Base-by-base conservation (phyloP, 306 rosid species). In the Cicer bijugum region DNA sequence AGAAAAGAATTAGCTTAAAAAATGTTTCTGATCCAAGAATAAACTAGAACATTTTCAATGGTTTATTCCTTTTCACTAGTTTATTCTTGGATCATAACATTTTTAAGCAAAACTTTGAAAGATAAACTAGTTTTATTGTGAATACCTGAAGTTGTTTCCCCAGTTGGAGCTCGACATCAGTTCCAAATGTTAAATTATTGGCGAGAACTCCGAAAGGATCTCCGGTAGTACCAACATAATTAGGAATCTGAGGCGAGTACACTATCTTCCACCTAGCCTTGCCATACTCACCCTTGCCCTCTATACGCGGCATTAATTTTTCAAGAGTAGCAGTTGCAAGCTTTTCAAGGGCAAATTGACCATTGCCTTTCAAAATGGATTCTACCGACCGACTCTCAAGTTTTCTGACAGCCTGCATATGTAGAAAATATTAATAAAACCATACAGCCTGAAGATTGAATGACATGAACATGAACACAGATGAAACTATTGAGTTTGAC, bases 271-370 rank as follows among this genome's bases (percentile, higher is more conserved):
- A 94, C 83, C 87, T 83, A 57, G 99, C 96, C 84, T 85, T 89
- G 50, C 96, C 95, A 83, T 89, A 87, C 84, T 91, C 95, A 43
- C 98, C 95, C 82, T 87, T 88, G 48, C 95, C 91, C 89, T 94
- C 99, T 33, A 94, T 87, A 71, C 99, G 90, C 10, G 98, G 98
- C 97, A 94, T 91, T 66, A 94, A 81, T 63, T 86, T 94, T 81
- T 84, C 89, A 4, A 94, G 92, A 17, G 99, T 91, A 68, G 94
- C 90, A 38, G 97, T 88, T 46, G 91, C 97, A 70, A 91, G 91
- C 87, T 86, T 88, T 74, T 87, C 87, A 76, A 91, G 82, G 46
- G 95, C 89, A 67, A 91, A 82, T 83, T 86, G 95, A 28, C 92
- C 97, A 73, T 83, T 61, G 51, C 82, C 76, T 85, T 85, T 84